These are phyloP conservation scores for Phialophora tarda DNA, from an alignment of 2,329 filamentous ascomycete species.

Conservation along the genomic window DNA sequence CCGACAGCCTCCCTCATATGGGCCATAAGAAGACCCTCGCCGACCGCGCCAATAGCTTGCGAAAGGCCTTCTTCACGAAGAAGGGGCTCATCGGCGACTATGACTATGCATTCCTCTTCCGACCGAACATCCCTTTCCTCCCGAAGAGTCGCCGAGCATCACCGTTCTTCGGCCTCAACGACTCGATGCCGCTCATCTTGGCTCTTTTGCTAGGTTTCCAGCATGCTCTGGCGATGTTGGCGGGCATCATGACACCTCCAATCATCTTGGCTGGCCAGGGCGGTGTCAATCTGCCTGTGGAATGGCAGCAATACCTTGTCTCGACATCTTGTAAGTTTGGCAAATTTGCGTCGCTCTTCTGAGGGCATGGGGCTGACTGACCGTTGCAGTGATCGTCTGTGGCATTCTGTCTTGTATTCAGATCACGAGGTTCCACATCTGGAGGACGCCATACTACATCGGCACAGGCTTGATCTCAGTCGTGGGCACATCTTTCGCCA, in stretches of 20 bases:
- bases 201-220: slow-evolving; percentile 71
- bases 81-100: slow-evolving; percentile 83
- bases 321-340: slow-evolving; percentile 59
- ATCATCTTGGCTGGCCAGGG: slow-evolving; percentile 64
- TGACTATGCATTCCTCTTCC: slow-evolving; percentile 89
- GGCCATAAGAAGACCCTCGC: slow-evolving; percentile 46
- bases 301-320: slow-evolving; percentile 68
- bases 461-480: slow-evolving; percentile 71
- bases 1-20: slow-evolving; percentile 51
- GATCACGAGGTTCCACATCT: slow-evolving; percentile 69
- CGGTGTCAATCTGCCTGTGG: slow-evolving; percentile 63
- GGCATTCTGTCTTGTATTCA: slow-evolving; percentile 69
- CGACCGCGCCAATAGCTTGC: slow-evolving; percentile 43
- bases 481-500: slow-evolving; percentile 71
- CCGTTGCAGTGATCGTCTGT: slow-evolving; percentile 61
- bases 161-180: slow-evolving; percentile 73
- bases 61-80: slow-evolving; percentile 50
- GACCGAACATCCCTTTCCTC: slow-evolving; percentile 81
- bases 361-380: background rate
- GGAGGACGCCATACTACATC: slow-evolving; percentile 66
- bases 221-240: slow-evolving; percentile 71
- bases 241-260: slow-evolving; percentile 66
- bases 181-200: slow-evolving; percentile 70
- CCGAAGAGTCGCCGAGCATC: slow-evolving; percentile 63
- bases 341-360: background rate